Base-by-base conservation (phyloP, 768 basidiomycete genomes). In the Tylopilus subfusipes region DNA sequence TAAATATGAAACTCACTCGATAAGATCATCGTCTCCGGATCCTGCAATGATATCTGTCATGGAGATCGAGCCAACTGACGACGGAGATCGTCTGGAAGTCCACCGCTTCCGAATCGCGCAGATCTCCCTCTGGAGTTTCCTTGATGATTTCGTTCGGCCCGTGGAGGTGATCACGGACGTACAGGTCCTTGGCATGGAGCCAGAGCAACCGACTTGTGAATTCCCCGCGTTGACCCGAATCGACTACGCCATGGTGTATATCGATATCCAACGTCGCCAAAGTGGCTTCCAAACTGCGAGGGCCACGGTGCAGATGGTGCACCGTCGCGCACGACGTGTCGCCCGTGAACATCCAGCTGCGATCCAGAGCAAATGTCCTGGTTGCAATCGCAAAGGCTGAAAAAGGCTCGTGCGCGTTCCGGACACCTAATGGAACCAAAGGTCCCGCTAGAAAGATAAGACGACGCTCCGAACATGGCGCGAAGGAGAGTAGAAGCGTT, bases 21-120 rank as follows among this genome's bases (percentile, higher is more conserved):
- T n/a, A n/a, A n/a, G 7, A 34, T 22, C 19, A 13, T 33, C 18
- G 5, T 30, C n/a, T 48, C 22, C 16, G 6, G 46, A 31, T 47
- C 42, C 33, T 43, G 59, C 24, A 53, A 48, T 21, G 16, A 34
- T 13, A 25, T 25, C 31, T 36, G n/a, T 5, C 58, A 56, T 56
- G 5, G 42, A 22, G 8, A 48, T 24, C 30, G 21, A 61, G 43
- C 39, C 51, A 50, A 34, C 24, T 22, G 0, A 48, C 6, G 29
- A 54, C 47, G 0, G 33, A 19, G 9, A 58, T 45, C 50, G 42
- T 52, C 34, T 52, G 30, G 43, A 43, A 55, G 21, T 57, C 48
- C 13, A n/a, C 25, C 29, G 51, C 16, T 19, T 46, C 43, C 29
- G 14, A 19, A 38, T 19, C 30, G 12, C 4, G 13, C 4, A 16